These are phyloP conservation scores for Suhomyces kilbournensis DNA, from an alignment of 805 yeast genomes.

Conservation along the genomic window DNA sequence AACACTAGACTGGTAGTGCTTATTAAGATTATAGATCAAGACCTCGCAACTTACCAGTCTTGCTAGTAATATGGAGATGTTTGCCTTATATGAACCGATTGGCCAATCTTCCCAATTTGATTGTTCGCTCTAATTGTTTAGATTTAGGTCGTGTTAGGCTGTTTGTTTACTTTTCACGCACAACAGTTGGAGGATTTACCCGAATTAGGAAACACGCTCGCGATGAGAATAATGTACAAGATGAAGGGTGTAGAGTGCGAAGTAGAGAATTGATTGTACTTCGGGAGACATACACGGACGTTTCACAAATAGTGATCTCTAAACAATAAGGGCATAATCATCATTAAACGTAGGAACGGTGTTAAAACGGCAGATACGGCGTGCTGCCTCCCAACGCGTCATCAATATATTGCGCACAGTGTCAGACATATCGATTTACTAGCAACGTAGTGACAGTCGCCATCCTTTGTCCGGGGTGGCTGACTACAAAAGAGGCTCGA, in stretches of 20 bases:
- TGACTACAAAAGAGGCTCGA: not conserved
- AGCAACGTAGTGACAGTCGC: not conserved
- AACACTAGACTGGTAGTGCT: not conserved
- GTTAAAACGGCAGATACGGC: not conserved
- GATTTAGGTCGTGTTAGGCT: constrained; percentile 6
- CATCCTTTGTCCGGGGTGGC: not conserved
- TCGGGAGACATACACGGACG: not conserved
- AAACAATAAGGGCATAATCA: not conserved
- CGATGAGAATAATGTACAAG: not conserved
- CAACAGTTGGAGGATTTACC: not conserved
- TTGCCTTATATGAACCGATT: not conserved
- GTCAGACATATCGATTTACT: not conserved
- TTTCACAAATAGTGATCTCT: not conserved
- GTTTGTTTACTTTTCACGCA: constrained; percentile 3
- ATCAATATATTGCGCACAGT: not conserved
- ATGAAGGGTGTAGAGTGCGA: not conserved
- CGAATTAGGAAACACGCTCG: not conserved
- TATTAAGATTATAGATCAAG: not conserved
- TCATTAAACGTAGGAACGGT: not conserved
- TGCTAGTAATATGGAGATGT: not conserved
- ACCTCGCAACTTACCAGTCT: not conserved
- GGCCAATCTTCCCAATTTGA: not conserved
- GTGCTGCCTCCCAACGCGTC: not conserved
- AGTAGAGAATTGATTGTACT: not conserved
- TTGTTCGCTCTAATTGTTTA: not conserved